A percentile compares a stretch with the other conserved stretches of the same genome.
Conservation (phyloP, 257 asterid genomes). For the Rhazya stricta region DNA sequence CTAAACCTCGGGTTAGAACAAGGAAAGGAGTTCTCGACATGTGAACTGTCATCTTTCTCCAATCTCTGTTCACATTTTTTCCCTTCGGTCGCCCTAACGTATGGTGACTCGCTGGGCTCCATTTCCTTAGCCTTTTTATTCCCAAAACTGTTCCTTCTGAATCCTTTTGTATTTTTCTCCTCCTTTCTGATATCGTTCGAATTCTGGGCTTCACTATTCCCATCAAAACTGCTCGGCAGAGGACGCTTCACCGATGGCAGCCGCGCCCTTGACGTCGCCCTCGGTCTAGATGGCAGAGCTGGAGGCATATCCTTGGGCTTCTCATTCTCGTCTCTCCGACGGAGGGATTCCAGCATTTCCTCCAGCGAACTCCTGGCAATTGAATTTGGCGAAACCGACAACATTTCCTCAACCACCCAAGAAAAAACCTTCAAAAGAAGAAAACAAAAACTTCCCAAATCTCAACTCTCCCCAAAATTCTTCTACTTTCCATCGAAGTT, state of each 20-base stretch:
- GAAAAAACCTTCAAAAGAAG: neutral
- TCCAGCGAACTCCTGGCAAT: constrained; percentile 78
- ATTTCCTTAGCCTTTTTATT: constrained; percentile 35
- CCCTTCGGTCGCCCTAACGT: constrained; percentile 23
- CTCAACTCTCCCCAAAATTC: neutral
- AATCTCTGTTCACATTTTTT: constrained; percentile 20
- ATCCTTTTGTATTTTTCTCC: constrained; percentile 23
- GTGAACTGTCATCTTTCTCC: constrained; percentile 30
- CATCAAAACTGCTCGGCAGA: constrained; percentile 38
- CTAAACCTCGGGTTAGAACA: constrained; percentile 32
- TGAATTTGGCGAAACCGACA: constrained; percentile 54
- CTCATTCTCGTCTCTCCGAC: constrained; percentile 52
- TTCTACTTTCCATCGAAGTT: constrained; percentile 8
- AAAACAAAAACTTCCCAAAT: constrained; percentile 14
- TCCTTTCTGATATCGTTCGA: constrained; percentile 11
- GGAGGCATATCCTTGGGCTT: constrained; percentile 71
- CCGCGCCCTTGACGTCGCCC: constrained; percentile 51
- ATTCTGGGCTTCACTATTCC: constrained; percentile 26
- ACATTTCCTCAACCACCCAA: constrained; percentile 30
- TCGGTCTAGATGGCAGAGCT: constrained; percentile 80
- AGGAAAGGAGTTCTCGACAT: constrained; percentile 22
- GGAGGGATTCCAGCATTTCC: constrained; percentile 86
- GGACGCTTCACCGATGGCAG: constrained; percentile 58
- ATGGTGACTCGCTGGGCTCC: constrained; percentile 48
- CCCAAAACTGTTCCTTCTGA: constrained; percentile 41